These are phyloP conservation scores for Mimosa bimucronata DNA, from an alignment of 306 rosid genomes.

Conservation along the genomic window DNA sequence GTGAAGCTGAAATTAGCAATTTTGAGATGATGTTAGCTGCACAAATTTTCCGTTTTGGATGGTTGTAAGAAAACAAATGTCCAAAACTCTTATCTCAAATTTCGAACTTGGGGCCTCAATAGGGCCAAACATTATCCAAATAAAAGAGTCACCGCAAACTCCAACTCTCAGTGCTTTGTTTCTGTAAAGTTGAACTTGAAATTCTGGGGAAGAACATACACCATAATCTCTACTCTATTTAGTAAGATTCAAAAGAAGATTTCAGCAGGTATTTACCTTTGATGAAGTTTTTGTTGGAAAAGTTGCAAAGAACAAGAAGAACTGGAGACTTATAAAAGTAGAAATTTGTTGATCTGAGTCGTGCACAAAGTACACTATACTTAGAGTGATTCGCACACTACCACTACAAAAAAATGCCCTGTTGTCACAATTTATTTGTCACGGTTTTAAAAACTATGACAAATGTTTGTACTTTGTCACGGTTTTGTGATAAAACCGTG, in stretches of 20 bases:
- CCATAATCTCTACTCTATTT: background rate
- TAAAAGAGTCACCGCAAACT: background rate
- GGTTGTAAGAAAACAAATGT: background rate
- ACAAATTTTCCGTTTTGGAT: background rate
- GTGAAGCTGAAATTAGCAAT: background rate
- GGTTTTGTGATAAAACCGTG: too few species aligned
- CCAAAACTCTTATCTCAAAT: constrained; percentile 17
- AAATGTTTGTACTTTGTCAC: too few species aligned
- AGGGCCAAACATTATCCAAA: background rate
- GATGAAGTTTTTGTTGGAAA: too few species aligned
- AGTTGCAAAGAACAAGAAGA: too few species aligned
- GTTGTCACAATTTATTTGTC: too few species aligned
- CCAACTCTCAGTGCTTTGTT: background rate
- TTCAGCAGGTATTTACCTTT: background rate
- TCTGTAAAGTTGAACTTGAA: background rate
- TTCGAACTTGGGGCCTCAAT: too few species aligned
- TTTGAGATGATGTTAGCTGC: background rate
- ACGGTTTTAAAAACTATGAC: too few species aligned
- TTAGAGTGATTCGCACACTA: too few species aligned
- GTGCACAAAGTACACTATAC: too few species aligned
- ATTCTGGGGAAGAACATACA: background rate
- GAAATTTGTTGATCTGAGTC: too few species aligned
- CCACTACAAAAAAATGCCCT: too few species aligned
- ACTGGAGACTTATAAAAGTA: too few species aligned
- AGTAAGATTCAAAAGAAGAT: background rate